Conservation (phyloP, 306 rosid genomes). For the Spatholobus suberectus region DNA sequence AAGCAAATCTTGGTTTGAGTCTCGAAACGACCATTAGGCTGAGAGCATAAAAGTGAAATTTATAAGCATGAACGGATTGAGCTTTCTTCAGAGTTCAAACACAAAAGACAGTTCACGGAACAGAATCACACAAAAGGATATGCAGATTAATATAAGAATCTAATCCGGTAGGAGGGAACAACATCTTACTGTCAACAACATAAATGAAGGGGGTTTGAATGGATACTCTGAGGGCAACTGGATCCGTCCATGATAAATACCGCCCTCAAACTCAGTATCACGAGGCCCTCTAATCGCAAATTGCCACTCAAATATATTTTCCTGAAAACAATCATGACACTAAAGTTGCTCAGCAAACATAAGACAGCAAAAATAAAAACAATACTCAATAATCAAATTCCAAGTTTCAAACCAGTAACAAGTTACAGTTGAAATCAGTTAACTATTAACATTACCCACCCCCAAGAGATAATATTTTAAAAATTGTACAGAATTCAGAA, state of each 20-base stretch:
- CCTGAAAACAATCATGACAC: slow-evolving; percentile 55
- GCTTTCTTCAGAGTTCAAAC: not conserved
- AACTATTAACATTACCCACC: not conserved
- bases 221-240: slow-evolving; percentile 87
- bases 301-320: slow-evolving; percentile 94
- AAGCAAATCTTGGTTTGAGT: slow-evolving; percentile 88
- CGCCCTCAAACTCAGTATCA: slow-evolving; percentile 84
- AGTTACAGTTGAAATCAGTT: not conserved
- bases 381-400: slow-evolving; percentile 6
- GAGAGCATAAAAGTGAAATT: slow-evolving; percentile 35
- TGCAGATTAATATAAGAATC: not conserved
- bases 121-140: not conserved
- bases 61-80: slow-evolving; percentile 30
- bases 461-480: not conserved
- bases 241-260: slow-evolving; percentile 81
- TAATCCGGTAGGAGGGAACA: not conserved
- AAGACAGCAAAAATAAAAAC: not conserved
- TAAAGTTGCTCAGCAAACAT: not conserved
- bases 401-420: not conserved
- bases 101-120: slow-evolving; percentile 1
- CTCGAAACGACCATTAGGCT: slow-evolving; percentile 91
- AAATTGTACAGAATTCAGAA: not conserved
- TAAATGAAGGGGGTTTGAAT: slow-evolving; percentile 85
- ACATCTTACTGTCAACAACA: slow-evolving; percentile 68
- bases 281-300: slow-evolving; percentile 80